Conservation (phyloP, 163 green algal genomes). For the Prototheca cutis region DNA sequence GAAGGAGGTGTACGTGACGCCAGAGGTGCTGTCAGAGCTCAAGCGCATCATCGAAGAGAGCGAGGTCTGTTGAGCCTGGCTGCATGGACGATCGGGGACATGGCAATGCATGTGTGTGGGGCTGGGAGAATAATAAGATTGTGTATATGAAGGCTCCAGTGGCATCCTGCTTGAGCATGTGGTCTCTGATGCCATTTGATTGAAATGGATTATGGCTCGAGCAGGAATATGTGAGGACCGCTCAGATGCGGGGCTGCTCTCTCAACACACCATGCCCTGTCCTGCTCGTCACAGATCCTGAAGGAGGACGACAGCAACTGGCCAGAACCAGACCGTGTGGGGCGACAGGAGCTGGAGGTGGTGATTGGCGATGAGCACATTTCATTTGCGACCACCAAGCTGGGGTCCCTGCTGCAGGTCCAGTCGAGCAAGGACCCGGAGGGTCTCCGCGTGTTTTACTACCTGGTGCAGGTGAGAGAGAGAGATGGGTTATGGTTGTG, state of each 20-base stretch:
- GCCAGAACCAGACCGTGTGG: slow-evolving; percentile 81
- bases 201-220: no score
- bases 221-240: no score
- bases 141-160: no score
- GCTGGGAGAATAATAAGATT: no score
- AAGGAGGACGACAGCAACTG: slow-evolving; percentile 96
- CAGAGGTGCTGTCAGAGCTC: slow-evolving; percentile 76
- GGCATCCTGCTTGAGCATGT: no score
- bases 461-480: slow-evolving; percentile 77
- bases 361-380: slow-evolving; percentile 84
- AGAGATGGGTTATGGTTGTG: no score
- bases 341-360: slow-evolving; percentile 90
- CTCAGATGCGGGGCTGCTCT: no score
- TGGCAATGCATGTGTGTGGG: no score
- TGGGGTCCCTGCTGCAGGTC: slow-evolving; percentile 79
- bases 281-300: slow-evolving; percentile 61
- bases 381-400: slow-evolving; percentile 83
- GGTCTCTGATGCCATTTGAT: no score
- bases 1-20: slow-evolving; percentile 72
- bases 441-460: slow-evolving; percentile 94
- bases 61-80: slow-evolving; percentile 77
- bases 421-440: slow-evolving; percentile 95
- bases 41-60: slow-evolving; percentile 84
- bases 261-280: not conserved
- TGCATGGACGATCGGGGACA: no score